A percentile compares a stretch with the other conserved stretches of the same genome.
These are phyloP conservation scores for Pterula multifida DNA, from an alignment of 1,284 basidiomycete species.

Conservation along the genomic window DNA sequence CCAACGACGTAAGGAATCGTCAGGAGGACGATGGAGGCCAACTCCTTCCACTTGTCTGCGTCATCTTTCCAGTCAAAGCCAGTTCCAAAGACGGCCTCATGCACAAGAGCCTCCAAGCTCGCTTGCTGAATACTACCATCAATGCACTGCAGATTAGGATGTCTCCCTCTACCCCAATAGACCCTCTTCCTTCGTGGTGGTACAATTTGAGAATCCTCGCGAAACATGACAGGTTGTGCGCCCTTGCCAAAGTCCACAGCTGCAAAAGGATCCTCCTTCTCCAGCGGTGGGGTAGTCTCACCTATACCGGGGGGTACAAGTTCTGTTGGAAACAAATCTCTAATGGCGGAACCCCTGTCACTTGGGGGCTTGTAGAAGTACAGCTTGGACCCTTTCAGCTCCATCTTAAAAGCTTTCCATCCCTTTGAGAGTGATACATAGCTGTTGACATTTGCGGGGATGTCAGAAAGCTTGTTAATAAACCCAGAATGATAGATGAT, in stretches of 20 bases:
- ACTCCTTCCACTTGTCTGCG: conserved; percentile 40
- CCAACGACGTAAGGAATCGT: conserved; percentile 46
- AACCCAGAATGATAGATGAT: conserved; percentile 65
- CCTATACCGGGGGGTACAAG: conserved; percentile 33
- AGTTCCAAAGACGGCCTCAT: conserved; percentile 71
- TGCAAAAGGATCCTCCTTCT: conserved; percentile 27
- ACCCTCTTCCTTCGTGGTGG: conserved; percentile 45
- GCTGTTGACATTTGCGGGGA: conserved; percentile 21
- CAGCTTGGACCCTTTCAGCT: conserved; percentile 69
- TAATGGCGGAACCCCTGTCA: conserved; percentile 49
- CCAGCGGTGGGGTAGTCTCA: conserved; percentile 14
- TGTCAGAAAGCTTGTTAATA: conserved; percentile 55
- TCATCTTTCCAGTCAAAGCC: conserved; percentile 27
- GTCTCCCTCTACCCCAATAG: conserved; percentile 67
- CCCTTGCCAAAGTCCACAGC: conserved; percentile 11
- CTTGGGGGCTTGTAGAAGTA: conserved; percentile 73
- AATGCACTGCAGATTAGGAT: conserved; percentile 52
- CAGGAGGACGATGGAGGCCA: conserved; percentile 46
- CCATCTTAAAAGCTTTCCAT: conserved; percentile 77
- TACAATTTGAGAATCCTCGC: conserved; percentile 21
- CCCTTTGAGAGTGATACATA: conserved; percentile 36
- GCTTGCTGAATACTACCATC: conserved; percentile 43
- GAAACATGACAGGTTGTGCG: conserved; percentile 16
- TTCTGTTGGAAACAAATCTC: conserved; percentile 59
- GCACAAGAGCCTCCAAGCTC: conserved; percentile 63